Evolutionary conservation across 805 yeast species (phyloP).

Genomic region (Candida vaughaniae): DNA sequence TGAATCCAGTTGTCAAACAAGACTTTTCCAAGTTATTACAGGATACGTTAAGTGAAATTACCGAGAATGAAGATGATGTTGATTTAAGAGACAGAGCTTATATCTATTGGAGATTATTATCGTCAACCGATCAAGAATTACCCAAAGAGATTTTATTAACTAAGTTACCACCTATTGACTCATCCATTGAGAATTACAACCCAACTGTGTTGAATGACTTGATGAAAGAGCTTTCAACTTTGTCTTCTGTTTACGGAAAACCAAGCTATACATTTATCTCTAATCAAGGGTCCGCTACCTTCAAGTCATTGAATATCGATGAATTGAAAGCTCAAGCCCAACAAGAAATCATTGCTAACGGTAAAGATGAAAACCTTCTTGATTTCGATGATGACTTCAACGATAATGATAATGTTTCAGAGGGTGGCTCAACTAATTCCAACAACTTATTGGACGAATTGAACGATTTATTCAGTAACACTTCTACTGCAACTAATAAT

Average conservation of each 20-base stretch:
- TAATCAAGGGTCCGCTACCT: conserved; percentile 28
- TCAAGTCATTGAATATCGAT: conserved; percentile 45
- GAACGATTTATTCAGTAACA: conserved; percentile 59
- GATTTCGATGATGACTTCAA: conserved; percentile 75
- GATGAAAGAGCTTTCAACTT: conserved; percentile 72
- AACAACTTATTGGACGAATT: conserved; percentile 64
- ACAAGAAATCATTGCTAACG: conserved; percentile 64
- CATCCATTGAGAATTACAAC: conserved; percentile 71
- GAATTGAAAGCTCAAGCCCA: conserved; percentile 78
- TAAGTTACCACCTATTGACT: conserved; percentile 66
- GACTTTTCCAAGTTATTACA: conserved; percentile 49
- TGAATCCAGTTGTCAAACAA: conserved; percentile 13
- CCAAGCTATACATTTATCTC: conserved; percentile 68
- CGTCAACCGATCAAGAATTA: conserved; percentile 39
- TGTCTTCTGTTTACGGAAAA: conserved; percentile 86
- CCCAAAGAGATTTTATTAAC: conserved; percentile 57
- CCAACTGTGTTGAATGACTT: conserved; percentile 67
- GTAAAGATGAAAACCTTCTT: conserved; percentile 74
- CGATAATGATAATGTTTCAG: conserved; percentile 13
- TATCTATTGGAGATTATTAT: conserved; percentile 75
- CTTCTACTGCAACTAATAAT: conserved; percentile 12
- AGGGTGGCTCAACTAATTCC: conserved; percentile 16
- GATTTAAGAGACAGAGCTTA: conserved; percentile 81
- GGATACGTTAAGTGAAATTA: conserved; percentile 57
- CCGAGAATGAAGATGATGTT: conserved; percentile 64